Evolutionary conservation across 495 filamentous ascomycete species (phyloP), one percentile per base, ranked within the genome.

Genomic region (Neurospora sp.): DNA sequence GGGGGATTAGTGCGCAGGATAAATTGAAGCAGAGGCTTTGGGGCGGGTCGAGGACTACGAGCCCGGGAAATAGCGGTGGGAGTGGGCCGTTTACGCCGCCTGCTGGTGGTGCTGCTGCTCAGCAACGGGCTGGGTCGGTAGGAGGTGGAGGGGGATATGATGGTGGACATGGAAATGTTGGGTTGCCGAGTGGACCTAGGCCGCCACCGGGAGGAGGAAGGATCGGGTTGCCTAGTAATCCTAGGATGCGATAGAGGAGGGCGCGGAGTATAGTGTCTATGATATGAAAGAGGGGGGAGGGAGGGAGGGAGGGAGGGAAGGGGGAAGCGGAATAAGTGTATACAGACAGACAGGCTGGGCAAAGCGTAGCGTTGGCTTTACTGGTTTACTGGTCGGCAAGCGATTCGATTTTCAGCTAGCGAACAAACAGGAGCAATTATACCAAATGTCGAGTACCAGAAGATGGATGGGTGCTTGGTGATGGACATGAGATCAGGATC

Each of bases 21-120:
- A 78, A 82, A 72, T 75, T 86, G 73, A 86, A 87, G 76, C 85
- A 85, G 79, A 77, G 85, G 74, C 80, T 89, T 37, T 85, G 85
- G 75, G 79, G 81, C 59, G 85, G 85, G 2, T 79, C 84, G 27
- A 79, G 81, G 73, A 85, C 83, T n/a, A 72, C 82, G 31, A 84
- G 84, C 62, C 84, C 84, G 14, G 48, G 48, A 5, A 27, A 59
- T 23, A 31, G 10, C 69, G 76, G 70, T 38, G 46, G 77, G 70
- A 62, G 76, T 16, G 76, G 81, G 48, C 77, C 84, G 73, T 72
- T 84, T 79, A 75, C 85, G 78, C 72, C 82, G 6, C 85, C 86
- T 37, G 77, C 79, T 59, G 46, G 35, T 35, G 35, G 35, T 35
- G 35, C 4, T 35, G 35, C n/a, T 54, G 5, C 20, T 2, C 46